phyloP scores from a whole-genome alignment of 139 green algal species.

The Tetradesmus obliquus region DNA sequence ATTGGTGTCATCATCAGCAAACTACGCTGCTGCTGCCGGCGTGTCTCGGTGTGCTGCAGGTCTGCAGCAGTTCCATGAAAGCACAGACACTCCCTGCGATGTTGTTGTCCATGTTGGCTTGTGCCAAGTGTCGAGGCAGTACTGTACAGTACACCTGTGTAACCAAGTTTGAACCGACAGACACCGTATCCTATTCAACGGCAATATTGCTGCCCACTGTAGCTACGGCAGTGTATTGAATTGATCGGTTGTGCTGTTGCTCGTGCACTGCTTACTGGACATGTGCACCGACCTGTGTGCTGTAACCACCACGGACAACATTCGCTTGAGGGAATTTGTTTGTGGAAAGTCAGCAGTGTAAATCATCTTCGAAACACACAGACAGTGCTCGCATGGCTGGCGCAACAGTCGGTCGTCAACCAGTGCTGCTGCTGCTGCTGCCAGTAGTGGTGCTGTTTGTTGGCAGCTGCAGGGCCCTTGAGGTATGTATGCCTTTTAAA shows the following conservation, averaged over 20 bases:
- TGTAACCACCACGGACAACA: neutral
- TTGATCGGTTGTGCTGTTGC: too few species aligned
- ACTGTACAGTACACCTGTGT: neutral
- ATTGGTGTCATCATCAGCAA: too few species aligned
- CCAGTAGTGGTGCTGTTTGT: neutral
- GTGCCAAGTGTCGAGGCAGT: neutral
- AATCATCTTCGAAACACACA: too few species aligned
- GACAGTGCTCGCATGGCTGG: neutral
- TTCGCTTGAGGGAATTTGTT: neutral
- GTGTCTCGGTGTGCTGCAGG: too few species aligned
- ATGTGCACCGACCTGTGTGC: neutral
- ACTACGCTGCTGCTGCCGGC: too few species aligned
- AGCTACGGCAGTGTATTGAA: too few species aligned
- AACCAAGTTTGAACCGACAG: neutral
- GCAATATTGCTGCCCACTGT: too few species aligned
- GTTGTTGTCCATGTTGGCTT: neutral
- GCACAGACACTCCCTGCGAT: too few species aligned
- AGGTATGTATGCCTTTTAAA: neutral
- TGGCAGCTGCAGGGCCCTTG: neutral
- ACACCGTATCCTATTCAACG: neutral
- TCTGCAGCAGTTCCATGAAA: too few species aligned
- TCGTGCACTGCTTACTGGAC: too few species aligned
- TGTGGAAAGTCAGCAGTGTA: too few species aligned
- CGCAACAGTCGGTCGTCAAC: neutral
- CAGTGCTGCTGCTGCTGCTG: neutral